These are phyloP conservation scores for Mycena albidolilacea DNA, from an alignment of 768 basidiomycete species.

Conservation along the genomic window DNA sequence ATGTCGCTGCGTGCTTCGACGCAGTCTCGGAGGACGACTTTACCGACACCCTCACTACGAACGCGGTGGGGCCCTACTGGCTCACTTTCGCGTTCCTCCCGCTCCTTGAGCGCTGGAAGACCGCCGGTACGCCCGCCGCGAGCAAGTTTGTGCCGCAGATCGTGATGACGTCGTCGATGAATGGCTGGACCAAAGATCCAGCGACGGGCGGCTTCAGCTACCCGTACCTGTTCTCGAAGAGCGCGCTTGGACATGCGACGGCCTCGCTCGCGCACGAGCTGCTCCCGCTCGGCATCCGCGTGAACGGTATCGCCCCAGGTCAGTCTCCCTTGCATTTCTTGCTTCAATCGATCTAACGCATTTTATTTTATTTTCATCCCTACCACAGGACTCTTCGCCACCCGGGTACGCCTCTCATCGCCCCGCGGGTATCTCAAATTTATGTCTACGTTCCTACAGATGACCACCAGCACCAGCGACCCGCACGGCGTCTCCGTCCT, in stretches of 20 bases:
- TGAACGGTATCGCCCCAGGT: constrained; percentile 65
- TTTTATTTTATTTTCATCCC: neutral
- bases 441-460: constrained; percentile 37
- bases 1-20: constrained; percentile 57
- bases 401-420: constrained; percentile 35
- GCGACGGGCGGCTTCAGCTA: constrained; percentile 56
- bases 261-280: constrained; percentile 63
- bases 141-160: constrained; percentile 62
- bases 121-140: constrained; percentile 43
- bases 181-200: constrained; percentile 68
- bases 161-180: constrained; percentile 67
- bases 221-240: constrained; percentile 65
- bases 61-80: constrained; percentile 67
- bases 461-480: constrained; percentile 47
- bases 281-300: constrained; percentile 61
- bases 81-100: constrained; percentile 71
- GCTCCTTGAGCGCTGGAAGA: constrained; percentile 64
- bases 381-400: constrained; percentile 50
- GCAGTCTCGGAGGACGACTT: constrained; percentile 55
- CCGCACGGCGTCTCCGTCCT: constrained; percentile 44
- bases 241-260: constrained; percentile 63
- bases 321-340: constrained; percentile 13
- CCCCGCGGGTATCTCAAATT: too few relatives aligned
- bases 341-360: too few relatives aligned
- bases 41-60: constrained; percentile 53